A percentile compares a stretch with the other conserved stretches of the same genome.
Conservation (phyloP, 495 filamentous ascomycete species). For the Penicillium manginii region DNA sequence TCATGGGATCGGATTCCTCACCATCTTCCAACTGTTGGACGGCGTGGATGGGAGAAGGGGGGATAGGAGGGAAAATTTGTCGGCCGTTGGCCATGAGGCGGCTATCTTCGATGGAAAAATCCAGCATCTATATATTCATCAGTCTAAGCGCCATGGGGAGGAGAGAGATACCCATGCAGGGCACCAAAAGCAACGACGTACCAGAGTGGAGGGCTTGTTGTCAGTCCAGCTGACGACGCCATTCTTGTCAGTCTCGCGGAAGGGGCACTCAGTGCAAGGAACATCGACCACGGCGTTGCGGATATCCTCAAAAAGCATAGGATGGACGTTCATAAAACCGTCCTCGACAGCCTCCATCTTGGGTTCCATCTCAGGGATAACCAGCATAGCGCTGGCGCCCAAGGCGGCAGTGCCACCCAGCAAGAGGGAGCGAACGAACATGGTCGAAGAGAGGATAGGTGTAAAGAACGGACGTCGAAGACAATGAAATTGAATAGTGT, state of each 20-base stretch:
- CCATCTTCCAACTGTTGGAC: slow-evolving; percentile 43
- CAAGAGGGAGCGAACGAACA: slow-evolving; percentile 48
- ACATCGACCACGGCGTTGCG: slow-evolving; percentile 40
- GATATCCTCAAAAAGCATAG: slow-evolving; percentile 33
- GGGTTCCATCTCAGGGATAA: slow-evolving; percentile 45
- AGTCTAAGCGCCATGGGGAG: neutral
- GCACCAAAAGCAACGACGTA: slow-evolving; percentile 25
- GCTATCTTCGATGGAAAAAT: slow-evolving; percentile 47
- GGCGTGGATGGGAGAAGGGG: slow-evolving; percentile 38
- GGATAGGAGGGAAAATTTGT: slow-evolving; percentile 53
- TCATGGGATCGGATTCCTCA: slow-evolving; percentile 38
- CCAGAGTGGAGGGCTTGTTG: slow-evolving; percentile 41
- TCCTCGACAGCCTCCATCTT: slow-evolving; percentile 31
- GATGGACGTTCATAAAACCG: slow-evolving; percentile 32
- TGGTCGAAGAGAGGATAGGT: slow-evolving; percentile 27
- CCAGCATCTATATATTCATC: slow-evolving; percentile 37
- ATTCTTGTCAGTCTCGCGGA: slow-evolving; percentile 37
- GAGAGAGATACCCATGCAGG: neutral
- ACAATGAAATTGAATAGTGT: slow-evolving; percentile 7
- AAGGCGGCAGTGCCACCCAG: slow-evolving; percentile 47
- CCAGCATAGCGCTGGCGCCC: slow-evolving; percentile 50
- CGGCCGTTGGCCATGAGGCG: slow-evolving; percentile 50
- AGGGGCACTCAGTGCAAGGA: slow-evolving; percentile 52
- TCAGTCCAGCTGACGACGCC: slow-evolving; percentile 42
- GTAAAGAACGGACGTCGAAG: slow-evolving; percentile 29